phyloP scores from a whole-genome alignment of 2,329 filamentous ascomycete species.

The Stenocarpella maydis region DNA sequence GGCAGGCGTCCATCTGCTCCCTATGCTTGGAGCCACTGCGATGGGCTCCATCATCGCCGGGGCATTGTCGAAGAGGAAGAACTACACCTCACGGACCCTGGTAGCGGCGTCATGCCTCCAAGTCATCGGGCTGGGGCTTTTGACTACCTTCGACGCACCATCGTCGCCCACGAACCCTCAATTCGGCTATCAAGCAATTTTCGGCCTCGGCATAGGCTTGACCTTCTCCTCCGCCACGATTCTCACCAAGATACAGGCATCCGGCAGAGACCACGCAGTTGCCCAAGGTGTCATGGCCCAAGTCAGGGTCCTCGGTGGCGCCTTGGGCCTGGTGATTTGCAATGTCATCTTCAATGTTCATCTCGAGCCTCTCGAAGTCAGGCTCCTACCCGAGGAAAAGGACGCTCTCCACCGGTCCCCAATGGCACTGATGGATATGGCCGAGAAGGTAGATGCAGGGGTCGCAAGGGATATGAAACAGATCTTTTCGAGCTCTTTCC shows the following conservation, averaged over 20 bases:
- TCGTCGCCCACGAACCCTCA: conserved; percentile 49
- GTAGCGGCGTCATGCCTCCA: conserved; percentile 60
- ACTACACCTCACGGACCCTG: conserved; percentile 62
- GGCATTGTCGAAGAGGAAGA: conserved; percentile 59
- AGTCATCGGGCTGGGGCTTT: conserved; percentile 59
- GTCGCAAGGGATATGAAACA: conserved; percentile 42
- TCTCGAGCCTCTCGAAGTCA: conserved; percentile 42
- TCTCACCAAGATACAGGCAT: conserved; percentile 62
- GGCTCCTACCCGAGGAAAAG: conserved; percentile 49
- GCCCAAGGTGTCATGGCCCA: conserved; percentile 69
- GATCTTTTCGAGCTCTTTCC: conserved; percentile 57
- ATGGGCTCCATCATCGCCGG: conserved; percentile 65
- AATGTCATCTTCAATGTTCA: conserved; percentile 65
- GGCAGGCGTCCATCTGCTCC: conserved; percentile 65
- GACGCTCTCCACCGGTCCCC: conserved; percentile 55
- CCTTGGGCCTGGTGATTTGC: conserved; percentile 65
- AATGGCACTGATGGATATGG: conserved; percentile 48
- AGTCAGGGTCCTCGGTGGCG: conserved; percentile 66
- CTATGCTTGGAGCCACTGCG: conserved; percentile 64
- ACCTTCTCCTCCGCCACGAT: conserved; percentile 66
- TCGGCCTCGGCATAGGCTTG: conserved; percentile 67
- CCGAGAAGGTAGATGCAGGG: conserved; percentile 43
- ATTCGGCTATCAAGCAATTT: conserved; percentile 64
- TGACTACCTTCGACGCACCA: conserved; percentile 52
- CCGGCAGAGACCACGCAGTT: conserved; percentile 59